Evolutionary conservation across 176 grass and related monocot genomes (phyloP), one percentile per base, ranked within the genome.

Genomic region (Carex scoparia): DNA sequence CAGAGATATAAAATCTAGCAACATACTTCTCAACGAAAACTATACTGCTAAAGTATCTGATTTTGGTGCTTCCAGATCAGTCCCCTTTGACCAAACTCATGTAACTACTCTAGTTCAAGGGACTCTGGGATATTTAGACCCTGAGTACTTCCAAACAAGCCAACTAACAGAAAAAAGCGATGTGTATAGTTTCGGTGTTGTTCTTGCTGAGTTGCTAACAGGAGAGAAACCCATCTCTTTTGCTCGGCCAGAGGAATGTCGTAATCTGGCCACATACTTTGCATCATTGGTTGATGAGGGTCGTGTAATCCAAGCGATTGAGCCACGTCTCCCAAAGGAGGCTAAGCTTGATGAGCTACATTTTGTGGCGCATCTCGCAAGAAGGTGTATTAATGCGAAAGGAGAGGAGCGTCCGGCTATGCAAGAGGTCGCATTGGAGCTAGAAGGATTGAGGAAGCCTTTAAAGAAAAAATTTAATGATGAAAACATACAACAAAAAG

Each of bases 121-220:
- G 4, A 91, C 90, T n/a, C 32, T 91, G 7, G 90, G 87, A 44
- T 88, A 88, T 77, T 65, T 91, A 69, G 90, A 91, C 32, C 90
- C 90, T 5, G 84, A 91, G 42, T 88, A 88, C 31, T 91, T 88
- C 46, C 4, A 81, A 32, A 91, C 87, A 12, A 80, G 84, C 80
- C 72, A 65, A 46, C 55, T 91, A 64, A 88, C 84, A 3, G 79
- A 88, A 15, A 91, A 88, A 59, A 86, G 90, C 42, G 90, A 91
- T 61, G 86, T 91, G 10, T 91, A 91, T 67, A 91, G 90, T 51
- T 91, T 91, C 53, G 86, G 87, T 14, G 89, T 91, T 55, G 86
- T 88, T 31, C 76, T 86, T 2, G 40, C 87, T 8, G 89, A 91
- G 86, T 83, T 91, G 1, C 51, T 91, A 81, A 91, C 86, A 57